Evolutionary conservation across 2,329 filamentous ascomycete genomes (phyloP).

Genomic region (Pyrenochaeta sp.): DNA sequence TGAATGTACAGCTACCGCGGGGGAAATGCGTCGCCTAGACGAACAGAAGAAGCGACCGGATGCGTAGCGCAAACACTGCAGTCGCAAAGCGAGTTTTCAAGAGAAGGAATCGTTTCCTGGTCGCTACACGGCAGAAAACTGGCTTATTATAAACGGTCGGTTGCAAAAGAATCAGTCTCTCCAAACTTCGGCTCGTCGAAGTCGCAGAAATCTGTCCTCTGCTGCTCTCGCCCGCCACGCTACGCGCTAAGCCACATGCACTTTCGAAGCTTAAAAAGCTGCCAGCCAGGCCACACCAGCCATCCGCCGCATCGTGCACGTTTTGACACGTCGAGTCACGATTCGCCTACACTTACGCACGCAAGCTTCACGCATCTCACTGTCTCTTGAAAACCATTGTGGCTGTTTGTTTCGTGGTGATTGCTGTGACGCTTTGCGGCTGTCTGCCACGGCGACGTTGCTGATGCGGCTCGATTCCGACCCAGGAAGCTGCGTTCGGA

Average conservation of each 20-base stretch:
- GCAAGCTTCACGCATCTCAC: background rate
- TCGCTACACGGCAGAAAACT: background rate
- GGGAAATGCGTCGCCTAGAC: background rate
- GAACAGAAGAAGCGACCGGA: background rate
- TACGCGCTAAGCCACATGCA: constrained; percentile 5
- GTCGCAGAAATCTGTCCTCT: constrained; percentile 2
- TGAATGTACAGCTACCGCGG: background rate
- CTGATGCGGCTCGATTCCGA: background rate
- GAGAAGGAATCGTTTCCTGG: background rate
- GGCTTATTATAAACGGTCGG: background rate
- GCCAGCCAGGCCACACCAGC: background rate
- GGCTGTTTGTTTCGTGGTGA: background rate
- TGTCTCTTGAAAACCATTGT: background rate
- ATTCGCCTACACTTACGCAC: background rate
- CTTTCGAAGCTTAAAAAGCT: background rate
- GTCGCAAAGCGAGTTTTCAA: background rate
- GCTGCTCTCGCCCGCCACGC: background rate
- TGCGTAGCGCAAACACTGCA: background rate
- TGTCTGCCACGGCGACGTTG: background rate
- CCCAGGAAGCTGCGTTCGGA: background rate
- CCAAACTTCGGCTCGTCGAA: background rate
- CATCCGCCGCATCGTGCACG: background rate
- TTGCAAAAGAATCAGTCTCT: background rate
- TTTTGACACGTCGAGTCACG: background rate
- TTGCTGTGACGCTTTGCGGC: background rate